These are phyloP conservation scores for Hypoxylon sp. DNA, from an alignment of 2,329 filamentous ascomycete species.

Conservation along the genomic window DNA sequence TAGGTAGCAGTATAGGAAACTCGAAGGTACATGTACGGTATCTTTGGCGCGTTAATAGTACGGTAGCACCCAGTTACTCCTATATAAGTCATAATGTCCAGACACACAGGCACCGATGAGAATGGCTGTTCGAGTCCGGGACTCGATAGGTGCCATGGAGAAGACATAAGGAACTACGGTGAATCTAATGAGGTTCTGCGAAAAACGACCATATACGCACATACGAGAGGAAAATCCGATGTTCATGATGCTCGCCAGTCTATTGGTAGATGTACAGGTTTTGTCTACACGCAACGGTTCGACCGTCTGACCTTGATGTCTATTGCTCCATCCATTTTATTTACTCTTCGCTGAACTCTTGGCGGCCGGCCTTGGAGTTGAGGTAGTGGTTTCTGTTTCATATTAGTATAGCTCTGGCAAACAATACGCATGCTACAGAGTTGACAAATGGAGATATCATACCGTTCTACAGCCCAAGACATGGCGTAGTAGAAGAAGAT, in stretches of 20 bases:
- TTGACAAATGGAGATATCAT: slow-evolving; percentile 46
- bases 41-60: not conserved
- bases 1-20: too few relatives aligned
- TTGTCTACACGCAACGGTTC: slow-evolving; percentile 46
- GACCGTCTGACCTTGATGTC: slow-evolving; percentile 16
- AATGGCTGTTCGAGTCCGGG: not conserved
- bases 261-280: slow-evolving; percentile 51
- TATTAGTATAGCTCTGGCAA: not conserved
- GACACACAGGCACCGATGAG: not conserved
- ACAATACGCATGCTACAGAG: not conserved
- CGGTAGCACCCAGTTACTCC: not conserved
- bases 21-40: not conserved
- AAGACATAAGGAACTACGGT: not conserved
- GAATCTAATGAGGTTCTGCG: not conserved
- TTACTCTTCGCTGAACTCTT: slow-evolving; percentile 48
- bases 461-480: slow-evolving; percentile 94
- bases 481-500: slow-evolving; percentile 83
- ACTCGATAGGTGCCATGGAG: not conserved
- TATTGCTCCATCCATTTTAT: slow-evolving; percentile 14
- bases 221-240: slow-evolving; percentile 12
- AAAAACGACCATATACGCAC: not conserved
- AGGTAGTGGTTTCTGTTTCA: slow-evolving; percentile 50
- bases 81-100: not conserved
- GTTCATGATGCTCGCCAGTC: slow-evolving; percentile 36
- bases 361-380: slow-evolving; percentile 51